phyloP scores from a whole-genome alignment of 2,329 filamentous ascomycete genomes.

The Eutypa lata region DNA sequence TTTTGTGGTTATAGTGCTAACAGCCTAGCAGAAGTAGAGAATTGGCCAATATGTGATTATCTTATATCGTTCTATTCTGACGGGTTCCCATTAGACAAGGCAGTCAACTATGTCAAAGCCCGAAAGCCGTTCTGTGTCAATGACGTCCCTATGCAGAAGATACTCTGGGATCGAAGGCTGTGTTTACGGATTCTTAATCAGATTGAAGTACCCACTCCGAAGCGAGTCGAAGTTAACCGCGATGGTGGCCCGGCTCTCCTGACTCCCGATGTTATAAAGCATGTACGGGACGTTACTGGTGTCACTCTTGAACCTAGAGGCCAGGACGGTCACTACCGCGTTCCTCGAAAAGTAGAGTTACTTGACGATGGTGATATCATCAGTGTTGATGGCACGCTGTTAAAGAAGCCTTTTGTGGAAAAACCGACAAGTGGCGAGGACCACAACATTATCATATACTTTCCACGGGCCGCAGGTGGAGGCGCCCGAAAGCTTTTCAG shows the following conservation, averaged over 20 bases:
- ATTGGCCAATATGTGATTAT: constrained; percentile 64
- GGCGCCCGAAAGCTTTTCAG: constrained; percentile 90
- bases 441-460: constrained; percentile 98
- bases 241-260: constrained; percentile 84
- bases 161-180: constrained; percentile 91
- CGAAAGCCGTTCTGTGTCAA: constrained; percentile 97
- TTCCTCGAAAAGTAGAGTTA: constrained; percentile 70
- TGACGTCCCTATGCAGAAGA: constrained; percentile 93
- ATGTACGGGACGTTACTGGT: constrained; percentile 77
- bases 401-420: constrained; percentile 95
- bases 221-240: constrained; percentile 83
- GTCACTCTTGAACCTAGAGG: constrained; percentile 69
- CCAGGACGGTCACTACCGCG: constrained; percentile 52
- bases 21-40: constrained; percentile 36
- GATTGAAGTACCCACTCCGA: constrained; percentile 85
- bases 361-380: constrained; percentile 88
- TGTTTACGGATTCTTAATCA: constrained; percentile 86
- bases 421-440: constrained; percentile 98
- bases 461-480: constrained; percentile 79
- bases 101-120: constrained; percentile 89
- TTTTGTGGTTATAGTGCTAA: constrained; percentile 14
- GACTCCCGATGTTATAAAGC: constrained; percentile 74
- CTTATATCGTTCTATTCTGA: constrained; percentile 98
- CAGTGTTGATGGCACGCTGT: constrained; percentile 75
- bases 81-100: constrained; percentile 94